Conservation (phyloP, 1,284 basidiomycete genomes). For the Cronartium ribicola region DNA sequence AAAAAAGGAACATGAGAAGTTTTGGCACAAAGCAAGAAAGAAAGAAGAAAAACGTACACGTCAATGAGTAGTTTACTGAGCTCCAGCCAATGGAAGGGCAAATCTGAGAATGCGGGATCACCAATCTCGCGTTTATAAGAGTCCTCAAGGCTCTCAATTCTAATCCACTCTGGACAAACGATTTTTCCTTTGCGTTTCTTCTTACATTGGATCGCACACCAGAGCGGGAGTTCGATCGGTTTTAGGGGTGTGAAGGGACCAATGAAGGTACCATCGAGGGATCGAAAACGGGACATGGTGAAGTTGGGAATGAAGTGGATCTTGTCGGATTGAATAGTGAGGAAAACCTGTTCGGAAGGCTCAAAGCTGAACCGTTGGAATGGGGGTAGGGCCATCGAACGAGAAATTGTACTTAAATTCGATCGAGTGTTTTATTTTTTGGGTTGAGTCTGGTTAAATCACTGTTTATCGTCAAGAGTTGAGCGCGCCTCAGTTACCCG, state of each 20-base stretch:
- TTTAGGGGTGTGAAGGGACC: conserved; percentile 2
- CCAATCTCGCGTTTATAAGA: background rate
- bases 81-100: conserved; percentile 7
- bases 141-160: background rate
- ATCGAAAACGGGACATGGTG: background rate
- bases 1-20: background rate
- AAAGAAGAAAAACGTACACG: background rate
- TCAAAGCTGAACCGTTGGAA: background rate
- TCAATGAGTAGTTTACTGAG: background rate
- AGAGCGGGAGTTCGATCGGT: background rate
- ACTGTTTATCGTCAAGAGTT: too few relatives aligned
- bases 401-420: background rate
- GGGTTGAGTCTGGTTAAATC: too few relatives aligned
- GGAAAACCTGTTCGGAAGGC: background rate
- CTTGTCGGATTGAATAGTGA: background rate
- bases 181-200: background rate
- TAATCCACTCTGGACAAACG: background rate
- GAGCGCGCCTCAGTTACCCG: too few relatives aligned
- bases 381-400: background rate
- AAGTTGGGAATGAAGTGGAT: background rate
- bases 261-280: background rate
- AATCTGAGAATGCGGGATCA: background rate
- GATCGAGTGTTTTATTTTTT: background rate
- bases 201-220: background rate
- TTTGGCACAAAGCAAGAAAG: background rate